Evolutionary conservation across 352 stramenopile genomes (phyloP), one percentile per base, ranked within the genome.

Genomic region (Phytophthora pini): DNA sequence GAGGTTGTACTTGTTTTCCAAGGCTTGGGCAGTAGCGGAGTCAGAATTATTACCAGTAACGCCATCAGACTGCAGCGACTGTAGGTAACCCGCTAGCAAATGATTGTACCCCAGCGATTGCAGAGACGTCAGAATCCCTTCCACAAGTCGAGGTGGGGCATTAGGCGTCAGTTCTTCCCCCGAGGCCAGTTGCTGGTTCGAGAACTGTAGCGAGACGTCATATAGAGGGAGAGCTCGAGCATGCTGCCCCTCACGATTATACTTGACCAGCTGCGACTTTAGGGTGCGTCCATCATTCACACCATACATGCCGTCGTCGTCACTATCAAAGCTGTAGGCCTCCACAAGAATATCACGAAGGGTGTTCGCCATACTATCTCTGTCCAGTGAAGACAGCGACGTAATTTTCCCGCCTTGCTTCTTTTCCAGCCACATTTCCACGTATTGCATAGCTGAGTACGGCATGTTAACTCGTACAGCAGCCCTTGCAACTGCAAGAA

Each of bases 371-470:
- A 75, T 44, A n/a, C 76, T 50, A n/a, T 73, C 62, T 29, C 72
- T 69, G 7, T 45, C 53, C 17, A 71, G 46, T 1, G 56, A 65
- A 24, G 70, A 79, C 17, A 89, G 34, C 27, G 71, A 73, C 1
- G 78, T 78, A 1, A 91, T 61, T 45, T 76, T 77, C 0, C 77
- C 77, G 3, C 80, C 84, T 17, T 90, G 48, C 4, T 71, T 68
- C 11, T 75, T 67, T 67, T 96, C 88, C 4, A 96, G 60, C 80
- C 85, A 93, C 86, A 93, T 89, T 57, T 96, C 88, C n/a, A 92
- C 82, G 53, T 91, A 96, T 52, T 96, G 88, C 83, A 96, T 94
- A 1, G 88, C 86, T 17, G 87, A 93, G 47, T 93, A 96, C 7
- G 88, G 88, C 85, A 96, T 94, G 45, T 95, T 90, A 4, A 89